Base-by-base conservation (phyloP, 805 yeast genomes). In the Zygotorulaspora florentina region DNA sequence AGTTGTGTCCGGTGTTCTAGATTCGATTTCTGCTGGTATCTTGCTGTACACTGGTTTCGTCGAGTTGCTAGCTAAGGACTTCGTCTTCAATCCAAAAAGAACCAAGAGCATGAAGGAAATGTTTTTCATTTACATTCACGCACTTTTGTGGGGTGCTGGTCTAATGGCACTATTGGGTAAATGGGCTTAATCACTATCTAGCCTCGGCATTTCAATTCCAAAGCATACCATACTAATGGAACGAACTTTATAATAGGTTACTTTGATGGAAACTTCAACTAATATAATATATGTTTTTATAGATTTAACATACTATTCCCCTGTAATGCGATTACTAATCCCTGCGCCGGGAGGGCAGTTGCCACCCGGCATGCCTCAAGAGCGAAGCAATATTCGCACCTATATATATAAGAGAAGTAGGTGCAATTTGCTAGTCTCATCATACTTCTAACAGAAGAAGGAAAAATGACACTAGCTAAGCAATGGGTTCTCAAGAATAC, bases 31-130 rank as follows among this genome's bases (percentile, higher is more conserved):
- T 17, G 77, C 88, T 2, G 91, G 91, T 33, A 76, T 85, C 47
- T 70, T 85, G 54, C 66, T 85, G 34, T 85, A 84, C 65, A 80
- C 87, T 36, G 86, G 88, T 39, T 64, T 84, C 45, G 88, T 85
- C 25, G 91, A 85, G 66, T 71, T 85, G 47, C 68, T 85, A 71
- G 91, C 89, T 3, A 80, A 82, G 50, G 91, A 85, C 59, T 84
- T 81, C 55, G 66, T 84, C 42, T 79, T 71, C 57, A 69, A 69
- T 54, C 74, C 51, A 26, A 51, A 64, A 41, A 55, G 71, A 40
- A 59, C 68, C 27, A 72, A 72, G 58, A 74, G 75, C 40, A 48
- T 68, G 31, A 61, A 61, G 41, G 72, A 75, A 27, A 61, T 76
- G 45, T 57, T 59, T 30, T 68, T 70, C 52, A 29, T 29, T 13